Evolutionary conservation across 768 basidiomycete species (phyloP), one percentile per base, ranked within the genome.

Genomic region (Xerocomus brunneocitrinus): DNA sequence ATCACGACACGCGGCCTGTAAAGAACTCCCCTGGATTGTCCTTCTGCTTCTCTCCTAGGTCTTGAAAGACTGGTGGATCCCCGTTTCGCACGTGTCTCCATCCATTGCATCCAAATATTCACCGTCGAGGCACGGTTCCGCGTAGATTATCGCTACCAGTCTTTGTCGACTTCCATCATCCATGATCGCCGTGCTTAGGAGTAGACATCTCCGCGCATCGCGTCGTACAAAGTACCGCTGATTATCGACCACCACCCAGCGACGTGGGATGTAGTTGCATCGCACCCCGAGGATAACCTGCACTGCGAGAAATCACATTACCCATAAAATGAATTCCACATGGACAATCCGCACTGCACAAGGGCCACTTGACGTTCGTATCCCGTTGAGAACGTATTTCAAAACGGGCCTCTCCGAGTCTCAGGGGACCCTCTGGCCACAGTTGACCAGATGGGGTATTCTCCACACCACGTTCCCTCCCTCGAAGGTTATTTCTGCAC

Each of bases 381-480:
- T 41, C 22, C 40, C 40, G 40, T 13, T 41, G 40, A 41, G 27
- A 25, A 13, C 27, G 30, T 47, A 64, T 64, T 67, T 64, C 40
- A 50, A 67, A 66, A 58, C 53, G 58, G 54, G 10, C 52, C 51
- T 28, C 62, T 43, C 53, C 52, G 50, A n/a, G 19, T 19, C 19
- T 19, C 19, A 19, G 19, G 19, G 19, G 19, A 19, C 19, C 19
- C 32, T 12, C 32, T n/a, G 13, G 13, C 32, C 32, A 32, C 12
- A 32, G 12, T 8, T 32, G 16, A 19, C 36, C 8, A 8, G 36
- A 38, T 19, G 30, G 54, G 58, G 45, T 54, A 49, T 51, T 58
- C 60, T 67, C 60, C 62, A 67, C 61, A 58, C 57, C 68, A 67
- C 66, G 66, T 67, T 69, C 59, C 61, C 55, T 64, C 65, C 60